Conservation (phyloP, 2,329 filamentous ascomycete species). For the Penicillium hordei region DNA sequence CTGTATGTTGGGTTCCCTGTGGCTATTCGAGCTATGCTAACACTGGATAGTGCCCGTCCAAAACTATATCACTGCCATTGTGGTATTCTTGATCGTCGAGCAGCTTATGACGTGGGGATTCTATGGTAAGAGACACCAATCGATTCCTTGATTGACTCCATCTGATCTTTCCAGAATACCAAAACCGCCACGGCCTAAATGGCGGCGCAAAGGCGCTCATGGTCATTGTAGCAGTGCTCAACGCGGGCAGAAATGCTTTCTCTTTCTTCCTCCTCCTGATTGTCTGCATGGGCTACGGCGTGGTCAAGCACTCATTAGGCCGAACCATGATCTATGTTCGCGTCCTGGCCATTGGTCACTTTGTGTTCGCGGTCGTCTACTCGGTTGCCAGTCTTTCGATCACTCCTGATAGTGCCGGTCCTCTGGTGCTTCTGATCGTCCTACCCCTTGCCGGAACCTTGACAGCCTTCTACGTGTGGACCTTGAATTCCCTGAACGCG, state of each 20-base stretch:
- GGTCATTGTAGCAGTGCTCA: conserved; percentile 87
- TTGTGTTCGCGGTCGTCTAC: conserved; percentile 92
- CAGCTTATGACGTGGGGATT: conserved; percentile 99
- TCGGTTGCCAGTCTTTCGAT: conserved; percentile 85
- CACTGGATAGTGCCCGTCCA: conserved; percentile 74
- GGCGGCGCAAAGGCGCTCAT: conserved; percentile 80
- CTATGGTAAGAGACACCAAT: conserved; percentile 63
- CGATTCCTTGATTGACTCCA: neutral
- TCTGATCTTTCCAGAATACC: conserved; percentile 67
- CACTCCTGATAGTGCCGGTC: conserved; percentile 84
- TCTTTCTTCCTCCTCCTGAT: conserved; percentile 97
- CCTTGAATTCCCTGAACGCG: conserved; percentile 86
- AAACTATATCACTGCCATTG: conserved; percentile 97
- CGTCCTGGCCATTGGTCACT: conserved; percentile 86
- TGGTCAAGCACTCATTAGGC: conserved; percentile 89
- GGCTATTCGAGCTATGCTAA: conserved; percentile 34
- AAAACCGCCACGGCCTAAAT: conserved; percentile 86
- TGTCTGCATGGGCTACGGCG: conserved; percentile 98
- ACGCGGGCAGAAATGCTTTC: conserved; percentile 92
- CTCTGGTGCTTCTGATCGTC: conserved; percentile 87
- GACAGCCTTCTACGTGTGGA: conserved; percentile 98
- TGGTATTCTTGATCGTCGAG: conserved; percentile 90
- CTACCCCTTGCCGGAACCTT: conserved; percentile 87
- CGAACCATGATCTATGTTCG: conserved; percentile 93
- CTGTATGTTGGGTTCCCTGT: conserved; percentile 49